Conservation (phyloP, 306 rosid species). For the Neltuma alba region DNA sequence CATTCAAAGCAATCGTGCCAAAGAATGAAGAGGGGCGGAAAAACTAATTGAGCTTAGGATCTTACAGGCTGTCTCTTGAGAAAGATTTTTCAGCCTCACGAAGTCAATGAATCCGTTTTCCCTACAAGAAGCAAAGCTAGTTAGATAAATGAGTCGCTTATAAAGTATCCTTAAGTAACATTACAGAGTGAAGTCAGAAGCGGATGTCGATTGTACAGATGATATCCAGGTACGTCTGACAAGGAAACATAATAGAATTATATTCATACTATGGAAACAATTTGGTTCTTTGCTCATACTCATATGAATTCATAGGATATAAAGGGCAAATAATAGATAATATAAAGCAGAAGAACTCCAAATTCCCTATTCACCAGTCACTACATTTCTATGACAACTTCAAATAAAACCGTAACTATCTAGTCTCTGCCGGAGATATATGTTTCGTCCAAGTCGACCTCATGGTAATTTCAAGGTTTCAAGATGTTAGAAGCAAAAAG, state of each 20-base stretch:
- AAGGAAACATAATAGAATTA: neutral
- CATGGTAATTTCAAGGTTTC: neutral
- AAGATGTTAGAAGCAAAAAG: neutral
- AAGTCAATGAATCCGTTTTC: conserved; percentile 55
- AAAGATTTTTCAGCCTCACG: conserved; percentile 51
- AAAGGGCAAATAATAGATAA: neutral
- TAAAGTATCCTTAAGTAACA: neutral
- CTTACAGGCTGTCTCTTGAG: conserved; percentile 74
- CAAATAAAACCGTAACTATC: neutral
- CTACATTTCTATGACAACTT: neutral
- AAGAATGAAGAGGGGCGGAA: neutral
- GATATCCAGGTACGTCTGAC: neutral
- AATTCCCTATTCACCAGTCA: neutral
- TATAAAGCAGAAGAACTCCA: neutral
- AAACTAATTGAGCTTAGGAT: conserved; percentile 13
- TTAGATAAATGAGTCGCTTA: conserved; percentile 7
- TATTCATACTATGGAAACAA: no score
- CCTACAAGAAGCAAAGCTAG: conserved; percentile 50
- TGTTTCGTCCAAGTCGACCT: neutral
- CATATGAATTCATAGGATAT: neutral
- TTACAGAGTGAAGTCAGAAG: neutral
- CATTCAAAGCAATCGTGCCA: neutral
- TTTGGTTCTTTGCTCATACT: neutral
- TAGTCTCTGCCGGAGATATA: neutral
- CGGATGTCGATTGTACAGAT: neutral